Evolutionary conservation across 768 basidiomycete species (phyloP).

Genomic region (Rhodotorula diobovata): DNA sequence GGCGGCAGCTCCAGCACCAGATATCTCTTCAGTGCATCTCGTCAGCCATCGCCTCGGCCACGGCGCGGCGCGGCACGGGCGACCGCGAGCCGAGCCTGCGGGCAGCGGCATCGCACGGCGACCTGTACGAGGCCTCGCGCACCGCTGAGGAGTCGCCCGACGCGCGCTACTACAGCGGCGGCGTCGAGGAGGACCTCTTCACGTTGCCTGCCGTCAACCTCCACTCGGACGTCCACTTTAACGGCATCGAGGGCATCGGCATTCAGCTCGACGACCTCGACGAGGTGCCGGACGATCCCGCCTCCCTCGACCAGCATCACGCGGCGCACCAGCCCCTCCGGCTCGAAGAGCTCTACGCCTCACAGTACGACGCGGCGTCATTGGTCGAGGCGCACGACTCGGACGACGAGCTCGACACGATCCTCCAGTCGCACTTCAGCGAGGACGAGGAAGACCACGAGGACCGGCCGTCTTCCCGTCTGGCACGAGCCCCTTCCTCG

Average conservation of each 20-base stretch:
- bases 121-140: neutral
- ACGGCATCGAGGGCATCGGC: constrained; percentile 1
- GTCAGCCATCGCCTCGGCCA: constrained; percentile 41
- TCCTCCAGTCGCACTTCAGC: constrained; percentile 37
- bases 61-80: constrained; percentile 17
- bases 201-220: neutral
- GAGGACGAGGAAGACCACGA: constrained; percentile 34
- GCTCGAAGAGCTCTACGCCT: neutral
- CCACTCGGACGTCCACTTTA: neutral
- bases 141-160: neutral
- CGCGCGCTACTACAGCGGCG: constrained; percentile 12
- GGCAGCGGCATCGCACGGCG: neutral
- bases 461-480: neutral
- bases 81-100: neutral
- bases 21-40: constrained; percentile 44
- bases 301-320: neutral
- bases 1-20: constrained; percentile 39
- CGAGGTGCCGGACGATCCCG: constrained; percentile 36
- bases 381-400: constrained; percentile 33
- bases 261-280: constrained; percentile 45
- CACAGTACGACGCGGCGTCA: neutral
- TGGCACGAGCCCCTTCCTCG: too few relatives aligned
- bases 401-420: constrained; percentile 41
- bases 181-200: constrained; percentile 4
- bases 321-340: too few relatives aligned